A percentile compares a stretch with the other conserved stretches of the same genome.
Conservation (phyloP, 352 stramenopile genomes). For the Globisporangium uncinulatum region DNA sequence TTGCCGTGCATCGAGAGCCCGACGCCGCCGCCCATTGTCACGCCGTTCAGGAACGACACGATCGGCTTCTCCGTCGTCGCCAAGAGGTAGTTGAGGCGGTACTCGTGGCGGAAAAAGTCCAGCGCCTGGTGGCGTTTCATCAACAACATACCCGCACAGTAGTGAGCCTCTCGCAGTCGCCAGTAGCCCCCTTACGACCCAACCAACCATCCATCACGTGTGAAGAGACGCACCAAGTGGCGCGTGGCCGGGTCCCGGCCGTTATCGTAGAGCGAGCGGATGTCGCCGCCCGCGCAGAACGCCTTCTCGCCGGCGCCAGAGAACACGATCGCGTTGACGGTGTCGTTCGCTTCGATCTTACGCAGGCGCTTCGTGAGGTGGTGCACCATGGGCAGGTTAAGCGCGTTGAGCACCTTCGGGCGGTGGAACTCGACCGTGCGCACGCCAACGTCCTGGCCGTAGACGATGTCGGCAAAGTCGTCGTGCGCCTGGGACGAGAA, state of each 20-base stretch:
- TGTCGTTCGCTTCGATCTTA: slow-evolving; percentile 73
- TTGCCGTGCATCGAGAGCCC: slow-evolving; percentile 96
- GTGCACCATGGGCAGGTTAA: slow-evolving; percentile 90
- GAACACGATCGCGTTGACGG: slow-evolving; percentile 80
- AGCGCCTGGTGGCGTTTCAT: slow-evolving; percentile 21
- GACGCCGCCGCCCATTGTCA: slow-evolving; percentile 98
- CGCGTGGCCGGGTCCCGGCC: slow-evolving; percentile 64
- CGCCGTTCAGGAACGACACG: slow-evolving; percentile 95
- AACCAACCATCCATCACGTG: too few species aligned
- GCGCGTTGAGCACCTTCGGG: slow-evolving; percentile 88
- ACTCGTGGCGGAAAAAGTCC: slow-evolving; percentile 96
- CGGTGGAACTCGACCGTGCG: slow-evolving; percentile 90
- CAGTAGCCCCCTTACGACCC: too few species aligned
- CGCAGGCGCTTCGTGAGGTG: slow-evolving; percentile 85
- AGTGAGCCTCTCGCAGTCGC: too few species aligned
- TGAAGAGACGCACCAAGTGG: slow-evolving; percentile 25
- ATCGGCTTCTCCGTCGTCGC: slow-evolving; percentile 80
- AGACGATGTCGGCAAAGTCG: slow-evolving; percentile 67
- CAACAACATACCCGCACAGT: neutral
- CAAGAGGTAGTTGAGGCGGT: slow-evolving; percentile 91
- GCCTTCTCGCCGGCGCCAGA: slow-evolving; percentile 73
- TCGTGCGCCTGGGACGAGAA: slow-evolving; percentile 35
- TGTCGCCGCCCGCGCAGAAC: slow-evolving; percentile 96
- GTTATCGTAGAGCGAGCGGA: slow-evolving; percentile 87
- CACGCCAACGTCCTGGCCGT: slow-evolving; percentile 70